phyloP scores from a whole-genome alignment of 768 basidiomycete genomes.

The Atractiella rhizophila region DNA sequence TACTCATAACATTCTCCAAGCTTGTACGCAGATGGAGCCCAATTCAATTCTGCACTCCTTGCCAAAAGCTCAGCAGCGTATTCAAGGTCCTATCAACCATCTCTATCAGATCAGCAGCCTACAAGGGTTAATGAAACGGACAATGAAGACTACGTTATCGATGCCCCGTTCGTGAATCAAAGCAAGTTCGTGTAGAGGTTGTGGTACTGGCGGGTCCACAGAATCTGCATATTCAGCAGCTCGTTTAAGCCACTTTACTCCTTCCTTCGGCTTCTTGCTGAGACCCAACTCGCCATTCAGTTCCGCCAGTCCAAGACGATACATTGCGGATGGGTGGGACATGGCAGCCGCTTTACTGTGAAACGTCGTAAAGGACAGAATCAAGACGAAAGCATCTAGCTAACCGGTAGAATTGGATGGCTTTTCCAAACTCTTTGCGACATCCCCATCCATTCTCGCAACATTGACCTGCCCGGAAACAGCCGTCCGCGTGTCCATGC shows the following conservation, averaged over 20 bases:
- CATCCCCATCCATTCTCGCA: slow-evolving; percentile 99
- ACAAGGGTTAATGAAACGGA: too few species aligned
- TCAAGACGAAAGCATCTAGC: too few species aligned
- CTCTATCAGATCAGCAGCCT: not conserved
- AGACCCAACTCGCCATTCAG: slow-evolving; percentile 82
- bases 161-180: slow-evolving; percentile 88
- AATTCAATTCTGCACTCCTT: slow-evolving; percentile 82
- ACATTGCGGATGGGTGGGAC: slow-evolving; percentile 81
- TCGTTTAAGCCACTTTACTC: slow-evolving; percentile 94
- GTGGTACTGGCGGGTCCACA: slow-evolving; percentile 13
- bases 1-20: slow-evolving; percentile 98
- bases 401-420: slow-evolving; percentile 63
- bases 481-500: slow-evolving; percentile 83
- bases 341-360: slow-evolving; percentile 62
- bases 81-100: slow-evolving; percentile 41
- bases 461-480: slow-evolving; percentile 86
- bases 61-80: slow-evolving; percentile 85
- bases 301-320: slow-evolving; percentile 82
- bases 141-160: slow-evolving; percentile 64
- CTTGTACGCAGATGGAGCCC: slow-evolving; percentile 83
- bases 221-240: slow-evolving; percentile 45
- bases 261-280: slow-evolving; percentile 68
- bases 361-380: not conserved
- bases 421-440: slow-evolving; percentile 69
- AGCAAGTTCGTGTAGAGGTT: slow-evolving; percentile 60